A percentile compares a stretch with the other conserved stretches of the same genome.
phyloP scores from a whole-genome alignment of 192 early-diverging fungal genomes.

The Coemansia sp. region DNA sequence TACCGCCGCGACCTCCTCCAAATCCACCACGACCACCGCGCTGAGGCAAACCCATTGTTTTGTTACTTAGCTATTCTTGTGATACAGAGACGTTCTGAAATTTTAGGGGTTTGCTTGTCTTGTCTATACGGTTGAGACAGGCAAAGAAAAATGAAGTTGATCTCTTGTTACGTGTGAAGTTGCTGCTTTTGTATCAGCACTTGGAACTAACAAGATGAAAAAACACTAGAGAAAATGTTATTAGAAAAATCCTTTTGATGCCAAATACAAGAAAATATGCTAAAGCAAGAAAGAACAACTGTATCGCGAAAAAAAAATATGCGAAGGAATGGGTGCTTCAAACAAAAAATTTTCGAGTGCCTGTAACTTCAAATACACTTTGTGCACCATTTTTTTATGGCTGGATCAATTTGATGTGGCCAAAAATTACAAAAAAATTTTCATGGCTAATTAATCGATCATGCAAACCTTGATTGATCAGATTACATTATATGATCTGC shows the following conservation, averaged over 20 bases:
- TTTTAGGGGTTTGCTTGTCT: not conserved
- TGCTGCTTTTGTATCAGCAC: slow-evolving; percentile 1
- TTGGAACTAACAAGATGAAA: not conserved
- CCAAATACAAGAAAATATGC: not conserved
- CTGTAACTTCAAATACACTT: too few relatives aligned
- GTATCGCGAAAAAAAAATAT: not conserved
- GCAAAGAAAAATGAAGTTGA: not conserved
- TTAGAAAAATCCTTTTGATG: not conserved
- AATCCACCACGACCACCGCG: slow-evolving; percentile 50
- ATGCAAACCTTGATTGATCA: not conserved
- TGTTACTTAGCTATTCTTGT: slow-evolving; percentile 28
- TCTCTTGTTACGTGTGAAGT: not conserved
- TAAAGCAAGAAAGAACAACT: slow-evolving; percentile 11
- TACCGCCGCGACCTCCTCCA: slow-evolving; percentile 33
- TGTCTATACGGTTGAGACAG: slow-evolving; percentile 1
- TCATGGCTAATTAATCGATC: slow-evolving; percentile 5
- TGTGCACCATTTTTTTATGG: too few relatives aligned
- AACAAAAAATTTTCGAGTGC: not conserved
- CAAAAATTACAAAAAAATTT: slow-evolving; percentile 12
- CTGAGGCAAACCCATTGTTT: slow-evolving; percentile 55
- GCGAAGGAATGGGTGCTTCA: not conserved
- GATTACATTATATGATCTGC: not conserved
- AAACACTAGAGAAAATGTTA: not conserved
- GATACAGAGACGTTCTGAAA: not conserved
- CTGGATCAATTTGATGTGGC: not conserved